Evolutionary conservation across 2,329 filamentous ascomycete species (phyloP), one percentile per base, ranked within the genome.

Genomic region (Aureobasidium melanogenum): DNA sequence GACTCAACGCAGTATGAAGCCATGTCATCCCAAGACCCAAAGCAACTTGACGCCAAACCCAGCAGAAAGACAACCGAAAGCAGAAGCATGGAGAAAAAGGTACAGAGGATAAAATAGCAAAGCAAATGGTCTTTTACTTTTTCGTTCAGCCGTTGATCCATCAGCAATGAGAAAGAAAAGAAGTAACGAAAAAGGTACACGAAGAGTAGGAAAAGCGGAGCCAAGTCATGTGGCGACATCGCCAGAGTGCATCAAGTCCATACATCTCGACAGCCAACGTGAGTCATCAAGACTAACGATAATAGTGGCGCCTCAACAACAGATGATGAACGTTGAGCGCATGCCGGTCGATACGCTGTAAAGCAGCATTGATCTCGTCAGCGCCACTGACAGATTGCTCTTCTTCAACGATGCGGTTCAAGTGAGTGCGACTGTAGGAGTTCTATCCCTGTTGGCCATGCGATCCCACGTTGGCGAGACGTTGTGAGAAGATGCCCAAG

Each of bases 381-480:
- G 32, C 48, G 17, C 48, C 48, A 22, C 48, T 14, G 15, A 52
- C 19, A 24, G 3, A 36, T 38, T 36, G 30, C 48, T 24, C 22
- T 14, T 52, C 48, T 22, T 38, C 48, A 5, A 34, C 10, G 7
- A n/a, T 26, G 19, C 22, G 48, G 5, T 52, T 52, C 14, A 22
- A 5, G 17, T 34, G 22, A 2, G 7, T 22, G 6, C 6, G 19
- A 24, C 32, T 24, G 24, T 17, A 41, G 28, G 52, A 28, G 15
- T 44, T 30, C 58, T 52, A 54, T 61, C 58, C 47, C 46, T 46
- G 57, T n/a, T 51, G 44, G n/a, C 32, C 30, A 28, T 54, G 48
- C 26, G 50, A 19, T 17, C 58, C 48, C 38, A 61, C 51, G 10
- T 24, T 26, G 10, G 50, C 38, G 7, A 61, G 51, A 19, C 48